Evolutionary conservation across 306 rosid species (phyloP).

Genomic region (Heteromeles arbutifolia): DNA sequence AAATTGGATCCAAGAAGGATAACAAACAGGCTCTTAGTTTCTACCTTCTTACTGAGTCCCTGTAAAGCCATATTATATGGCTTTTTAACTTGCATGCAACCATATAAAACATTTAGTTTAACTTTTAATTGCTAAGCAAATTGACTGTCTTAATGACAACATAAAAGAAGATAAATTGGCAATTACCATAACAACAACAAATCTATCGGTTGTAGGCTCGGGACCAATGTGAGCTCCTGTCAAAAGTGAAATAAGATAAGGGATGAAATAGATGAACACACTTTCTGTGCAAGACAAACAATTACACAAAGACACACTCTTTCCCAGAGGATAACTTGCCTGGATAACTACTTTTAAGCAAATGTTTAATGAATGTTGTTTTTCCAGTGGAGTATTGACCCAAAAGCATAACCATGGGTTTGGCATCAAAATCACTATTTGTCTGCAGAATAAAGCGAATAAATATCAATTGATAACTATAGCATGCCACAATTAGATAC

Average conservation of each 20-base stretch:
- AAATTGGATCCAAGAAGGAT: too few relatives aligned
- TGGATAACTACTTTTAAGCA: conserved; percentile 78
- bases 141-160: not conserved
- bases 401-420: conserved; percentile 96
- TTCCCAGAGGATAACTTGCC: conserved; percentile 39
- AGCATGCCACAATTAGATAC: not conserved
- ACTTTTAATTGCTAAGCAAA: not conserved
- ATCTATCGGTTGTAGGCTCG: conserved; percentile 96
- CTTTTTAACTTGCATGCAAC: not conserved
- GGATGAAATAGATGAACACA: not conserved
- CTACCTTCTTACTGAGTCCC: not conserved
- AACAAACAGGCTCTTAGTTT: too few relatives aligned
- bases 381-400: conserved; percentile 98
- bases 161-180: conserved; percentile 2
- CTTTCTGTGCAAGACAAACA: not conserved
- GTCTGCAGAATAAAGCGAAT: conserved; percentile 40
- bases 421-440: conserved; percentile 93
- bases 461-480: conserved; percentile 5
- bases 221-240: conserved; percentile 99
- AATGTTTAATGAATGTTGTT: conserved; percentile 91
- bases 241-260: conserved; percentile 9
- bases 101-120: not conserved
- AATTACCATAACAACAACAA: conserved; percentile 94
- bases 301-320: not conserved
- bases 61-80: not conserved